Base-by-base conservation (phyloP, 192 early-diverging fungal genomes). In the Coemansia sp. region DNA sequence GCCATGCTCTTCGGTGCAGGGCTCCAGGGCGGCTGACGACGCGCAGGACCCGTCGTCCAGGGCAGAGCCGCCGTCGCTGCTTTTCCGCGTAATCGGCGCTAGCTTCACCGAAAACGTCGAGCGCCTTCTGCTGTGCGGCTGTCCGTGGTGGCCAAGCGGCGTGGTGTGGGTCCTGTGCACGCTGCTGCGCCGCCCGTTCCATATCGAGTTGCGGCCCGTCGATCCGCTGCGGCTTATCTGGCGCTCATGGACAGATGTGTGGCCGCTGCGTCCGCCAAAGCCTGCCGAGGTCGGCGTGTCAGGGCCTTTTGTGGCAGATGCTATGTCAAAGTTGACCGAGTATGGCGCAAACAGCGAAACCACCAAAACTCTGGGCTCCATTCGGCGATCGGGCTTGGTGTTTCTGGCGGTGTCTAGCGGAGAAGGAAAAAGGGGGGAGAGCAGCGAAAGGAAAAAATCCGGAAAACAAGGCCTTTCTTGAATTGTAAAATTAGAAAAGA, bases 281-380 rank as follows among this genome's bases (percentile, higher is more conserved):
- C 22, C 66, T 22, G 13, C 35, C n/a, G 27, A 49, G 16, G 68
- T 30, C 3, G 68, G 27, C 3, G 67, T 32, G 27, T 57, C 58
- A 32, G 68, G 66, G 36, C 57, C 56, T 25, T 51, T 60, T 20
- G 39, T 39, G 11, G 60, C 55, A 20, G 62, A 45, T 53, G 60
- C 55, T 3, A 18, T 10, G 71, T 68, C 81, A 69, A 88, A 85
- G 67, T 84, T 85, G 68, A 87, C 83, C 29, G 91, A 90, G 45
- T 85, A 83, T 6, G 91, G 91, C 39, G 90, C 81, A 65, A 89
- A 89, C 8, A 93, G 74, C 9, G 89, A 83, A 10, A 86, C 89
- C n/a, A 90, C 85, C 14, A 91, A 74, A 7, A 90, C 83, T 51
- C 87, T 75, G 35, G 77, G 63, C 58, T 79, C 77, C 77, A 79